Evolutionary conservation across 2,329 filamentous ascomycete genomes (phyloP).

Genomic region (Claviceps quebecensis): DNA sequence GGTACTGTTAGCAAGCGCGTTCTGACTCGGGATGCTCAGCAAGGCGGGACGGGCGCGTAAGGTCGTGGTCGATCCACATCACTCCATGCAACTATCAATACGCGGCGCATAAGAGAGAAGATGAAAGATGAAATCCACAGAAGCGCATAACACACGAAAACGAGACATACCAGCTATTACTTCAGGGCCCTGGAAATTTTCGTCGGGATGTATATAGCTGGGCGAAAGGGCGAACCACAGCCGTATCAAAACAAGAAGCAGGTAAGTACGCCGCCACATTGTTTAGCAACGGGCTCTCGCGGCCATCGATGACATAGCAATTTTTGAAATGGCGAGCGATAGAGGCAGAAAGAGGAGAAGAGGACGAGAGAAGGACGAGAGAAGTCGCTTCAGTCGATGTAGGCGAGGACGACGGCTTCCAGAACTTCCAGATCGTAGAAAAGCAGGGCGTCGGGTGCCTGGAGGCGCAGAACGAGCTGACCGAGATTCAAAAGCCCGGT

Average conservation of each 20-base stretch:
- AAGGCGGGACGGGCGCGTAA: neutral
- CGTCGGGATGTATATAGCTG: slow-evolving; percentile 95
- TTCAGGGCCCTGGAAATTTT: slow-evolving; percentile 97
- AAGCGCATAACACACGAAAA: neutral
- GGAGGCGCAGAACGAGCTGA: neutral
- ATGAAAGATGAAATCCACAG: neutral
- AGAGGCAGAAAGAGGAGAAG: slow-evolving; percentile 4
- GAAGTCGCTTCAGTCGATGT: slow-evolving; percentile 1
- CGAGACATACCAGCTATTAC: slow-evolving; percentile 72
- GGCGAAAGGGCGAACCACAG: slow-evolving; percentile 89
- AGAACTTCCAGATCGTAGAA: slow-evolving; percentile 4
- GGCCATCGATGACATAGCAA: slow-evolving; percentile 11
- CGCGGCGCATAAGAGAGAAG: neutral
- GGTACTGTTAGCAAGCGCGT: neutral
- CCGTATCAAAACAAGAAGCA: slow-evolving; percentile 71
- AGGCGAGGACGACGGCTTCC: neutral
- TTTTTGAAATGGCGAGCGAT: slow-evolving; percentile 11
- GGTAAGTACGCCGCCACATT: slow-evolving; percentile 88
- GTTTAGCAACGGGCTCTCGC: slow-evolving; percentile 8
- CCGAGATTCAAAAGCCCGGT: neutral
- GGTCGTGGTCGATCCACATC: neutral
- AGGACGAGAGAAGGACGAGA: neutral
- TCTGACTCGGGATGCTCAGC: neutral
- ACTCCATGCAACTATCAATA: neutral
- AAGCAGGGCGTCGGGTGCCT: neutral